These are phyloP conservation scores for Fusarium caatingaense DNA, from an alignment of 2,329 filamentous ascomycete species.

Conservation along the genomic window DNA sequence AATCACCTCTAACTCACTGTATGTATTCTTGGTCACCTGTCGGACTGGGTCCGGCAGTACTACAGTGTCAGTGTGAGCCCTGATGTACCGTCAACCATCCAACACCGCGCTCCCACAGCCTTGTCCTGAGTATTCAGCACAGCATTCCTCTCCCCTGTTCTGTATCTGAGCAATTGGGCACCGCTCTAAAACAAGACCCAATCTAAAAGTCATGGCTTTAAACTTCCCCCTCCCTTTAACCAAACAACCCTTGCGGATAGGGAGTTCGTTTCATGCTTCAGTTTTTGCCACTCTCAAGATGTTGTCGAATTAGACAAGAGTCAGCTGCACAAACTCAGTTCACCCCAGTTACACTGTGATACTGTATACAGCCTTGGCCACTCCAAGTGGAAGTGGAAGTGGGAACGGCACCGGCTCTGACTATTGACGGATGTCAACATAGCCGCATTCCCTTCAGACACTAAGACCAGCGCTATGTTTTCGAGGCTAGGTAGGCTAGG, in stretches of 20 bases:
- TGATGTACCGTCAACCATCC: slow-evolving; percentile 19
- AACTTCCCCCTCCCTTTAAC: background rate
- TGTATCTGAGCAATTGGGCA: slow-evolving; percentile 7
- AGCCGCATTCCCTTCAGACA: slow-evolving; percentile 33
- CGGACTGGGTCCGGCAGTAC: slow-evolving; percentile 12
- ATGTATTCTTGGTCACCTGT: slow-evolving; percentile 16
- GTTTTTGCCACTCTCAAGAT: slow-evolving; percentile 24
- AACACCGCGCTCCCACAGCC: slow-evolving; percentile 7
- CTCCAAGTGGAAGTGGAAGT: slow-evolving; percentile 2
- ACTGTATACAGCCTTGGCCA: slow-evolving; percentile 28
- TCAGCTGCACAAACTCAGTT: background rate
- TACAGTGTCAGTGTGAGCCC: slow-evolving; percentile 2
- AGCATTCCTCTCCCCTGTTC: background rate
- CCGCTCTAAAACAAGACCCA: slow-evolving; percentile 11
- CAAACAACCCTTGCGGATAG: background rate
- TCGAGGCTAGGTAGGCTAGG: slow-evolving; percentile 17
- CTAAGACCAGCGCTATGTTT: slow-evolving; percentile 19
- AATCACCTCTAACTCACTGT: background rate
- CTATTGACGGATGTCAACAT: slow-evolving; percentile 20
- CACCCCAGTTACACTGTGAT: slow-evolving; percentile 11
- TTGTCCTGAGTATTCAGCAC: slow-evolving; percentile 13
- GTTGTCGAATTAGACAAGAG: slow-evolving; percentile 2
- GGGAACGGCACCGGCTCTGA: slow-evolving; percentile 10
- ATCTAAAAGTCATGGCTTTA: slow-evolving; percentile 5
- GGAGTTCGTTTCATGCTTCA: background rate